Conservation (phyloP, 2,329 filamentous ascomycete species). For the Ceratocystis papillata region DNA sequence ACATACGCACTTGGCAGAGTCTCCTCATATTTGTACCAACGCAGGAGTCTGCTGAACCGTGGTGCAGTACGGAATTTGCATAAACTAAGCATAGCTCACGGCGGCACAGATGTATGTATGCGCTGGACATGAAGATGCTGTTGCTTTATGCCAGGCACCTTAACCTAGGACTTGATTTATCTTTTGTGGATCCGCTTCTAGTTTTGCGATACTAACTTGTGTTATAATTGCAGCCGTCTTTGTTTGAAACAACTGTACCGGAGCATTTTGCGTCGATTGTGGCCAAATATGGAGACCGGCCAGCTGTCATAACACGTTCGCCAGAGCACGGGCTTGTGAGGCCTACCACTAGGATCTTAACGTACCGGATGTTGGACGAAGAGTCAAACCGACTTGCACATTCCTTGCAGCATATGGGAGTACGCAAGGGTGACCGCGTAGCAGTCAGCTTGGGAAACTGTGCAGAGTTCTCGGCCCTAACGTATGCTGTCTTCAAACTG, state of each 20-base stretch:
- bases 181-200: background rate
- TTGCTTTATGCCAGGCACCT: background rate
- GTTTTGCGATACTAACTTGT: background rate
- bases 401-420: slow-evolving; percentile 58
- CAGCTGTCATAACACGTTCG: slow-evolving; percentile 45
- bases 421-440: slow-evolving; percentile 72
- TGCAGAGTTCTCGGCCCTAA: slow-evolving; percentile 70
- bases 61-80: slow-evolving; percentile 2
- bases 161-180: too few relatives aligned
- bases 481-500: slow-evolving; percentile 85
- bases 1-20: background rate
- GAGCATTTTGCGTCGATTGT: slow-evolving; percentile 61
- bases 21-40: background rate
- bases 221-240: slow-evolving; percentile 43
- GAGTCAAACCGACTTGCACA: slow-evolving; percentile 65
- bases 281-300: slow-evolving; percentile 50
- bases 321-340: slow-evolving; percentile 28
- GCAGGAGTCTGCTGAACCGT: background rate
- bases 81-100: slow-evolving; percentile 18
- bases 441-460: slow-evolving; percentile 80
- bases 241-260: slow-evolving; percentile 58
- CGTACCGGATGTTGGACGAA: slow-evolving; percentile 63
- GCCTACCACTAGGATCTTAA: slow-evolving; percentile 53
- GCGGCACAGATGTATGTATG: slow-evolving; percentile 15
- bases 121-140: background rate